Conservation (phyloP, 805 yeast species). For the Saccharomycopsis oosterbeekiorum region DNA sequence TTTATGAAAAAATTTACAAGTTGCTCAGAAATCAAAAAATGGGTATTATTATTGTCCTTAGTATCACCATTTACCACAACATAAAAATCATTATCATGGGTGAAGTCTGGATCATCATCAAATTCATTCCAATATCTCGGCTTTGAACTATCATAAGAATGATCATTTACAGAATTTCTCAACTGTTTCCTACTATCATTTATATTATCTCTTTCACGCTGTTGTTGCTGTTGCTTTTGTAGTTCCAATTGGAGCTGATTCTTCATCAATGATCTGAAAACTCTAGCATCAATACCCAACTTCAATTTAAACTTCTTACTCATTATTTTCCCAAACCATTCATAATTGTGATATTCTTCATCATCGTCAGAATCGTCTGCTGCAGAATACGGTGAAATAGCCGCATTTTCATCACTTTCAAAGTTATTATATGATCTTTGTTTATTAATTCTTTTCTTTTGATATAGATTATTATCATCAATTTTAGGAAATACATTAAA, state of each 20-base stretch:
- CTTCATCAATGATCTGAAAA: background rate
- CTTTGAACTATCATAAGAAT: background rate
- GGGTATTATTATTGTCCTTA: background rate
- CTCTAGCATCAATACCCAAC: slow-evolving; percentile 9
- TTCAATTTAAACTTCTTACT: slow-evolving; percentile 11
- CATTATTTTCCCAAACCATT: slow-evolving; percentile 12
- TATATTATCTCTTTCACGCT: background rate
- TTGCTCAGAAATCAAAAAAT: slow-evolving; percentile 10
- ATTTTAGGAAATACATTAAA: slow-evolving; percentile 1
- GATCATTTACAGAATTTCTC: background rate
- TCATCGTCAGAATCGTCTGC: background rate
- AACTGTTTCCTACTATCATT: background rate
- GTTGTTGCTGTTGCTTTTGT: slow-evolving; percentile 8
- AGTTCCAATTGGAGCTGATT: slow-evolving; percentile 8
- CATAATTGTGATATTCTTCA: background rate
- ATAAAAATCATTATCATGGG: slow-evolving; percentile 4
- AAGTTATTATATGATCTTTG: background rate
- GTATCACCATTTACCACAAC: slow-evolving; percentile 3
- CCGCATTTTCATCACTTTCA: background rate
- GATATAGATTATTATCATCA: background rate
- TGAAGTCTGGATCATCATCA: slow-evolving; percentile 17
- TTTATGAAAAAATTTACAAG: slow-evolving; percentile 11
- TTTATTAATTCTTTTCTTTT: background rate
- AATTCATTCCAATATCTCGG: slow-evolving; percentile 18
- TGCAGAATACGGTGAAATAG: background rate